Percentiles rank a stretch among this genome's conserved stretches.
phyloP scores from a whole-genome alignment of 2,329 filamentous ascomycete species.

The Neophaeococcomyces mojaviensis region DNA sequence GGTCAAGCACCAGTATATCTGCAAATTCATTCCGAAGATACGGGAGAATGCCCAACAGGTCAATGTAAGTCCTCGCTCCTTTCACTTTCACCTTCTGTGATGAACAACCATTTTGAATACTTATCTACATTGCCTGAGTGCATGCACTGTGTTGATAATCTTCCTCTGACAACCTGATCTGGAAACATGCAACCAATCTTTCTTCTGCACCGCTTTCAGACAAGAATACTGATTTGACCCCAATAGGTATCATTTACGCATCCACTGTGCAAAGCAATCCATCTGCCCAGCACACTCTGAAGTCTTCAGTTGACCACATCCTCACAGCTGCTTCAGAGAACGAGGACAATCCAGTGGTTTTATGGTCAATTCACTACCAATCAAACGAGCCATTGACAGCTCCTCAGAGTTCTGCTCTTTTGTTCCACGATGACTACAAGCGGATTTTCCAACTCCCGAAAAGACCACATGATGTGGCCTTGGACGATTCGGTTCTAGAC shows the following conservation, averaged over 20 bases:
- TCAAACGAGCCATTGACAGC: constrained; percentile 18
- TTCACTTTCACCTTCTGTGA: constrained; percentile 52
- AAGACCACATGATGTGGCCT: constrained; percentile 58
- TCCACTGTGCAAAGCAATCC: constrained; percentile 28
- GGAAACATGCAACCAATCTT: constrained; percentile 27
- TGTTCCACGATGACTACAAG: constrained; percentile 22
- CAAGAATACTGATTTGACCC: constrained; percentile 14
- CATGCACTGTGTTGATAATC: constrained; percentile 68
- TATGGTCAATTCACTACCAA: constrained; percentile 30
- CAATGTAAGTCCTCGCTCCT: constrained; percentile 67
- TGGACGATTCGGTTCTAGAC: constrained; percentile 63
- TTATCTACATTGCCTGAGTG: constrained; percentile 99
- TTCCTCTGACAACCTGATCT: constrained; percentile 83
- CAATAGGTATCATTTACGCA: constrained; percentile 52
- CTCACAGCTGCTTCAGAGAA: constrained; percentile 7
- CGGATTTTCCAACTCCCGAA: constrained; percentile 51
- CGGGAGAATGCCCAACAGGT: constrained; percentile 78
- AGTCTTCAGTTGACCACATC: constrained; percentile 12
- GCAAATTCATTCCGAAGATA: constrained; percentile 76
- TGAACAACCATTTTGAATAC: constrained; percentile 77
- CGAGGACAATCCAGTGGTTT: constrained; percentile 4
- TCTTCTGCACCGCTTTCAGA: constrained; percentile 1
- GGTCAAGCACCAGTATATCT: constrained; percentile 48
- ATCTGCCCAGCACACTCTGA: constrained; percentile 11
- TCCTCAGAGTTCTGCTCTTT: background rate